Evolutionary conservation across 2,329 filamentous ascomycete species (phyloP).

Genomic region (Diaporthe sp.): DNA sequence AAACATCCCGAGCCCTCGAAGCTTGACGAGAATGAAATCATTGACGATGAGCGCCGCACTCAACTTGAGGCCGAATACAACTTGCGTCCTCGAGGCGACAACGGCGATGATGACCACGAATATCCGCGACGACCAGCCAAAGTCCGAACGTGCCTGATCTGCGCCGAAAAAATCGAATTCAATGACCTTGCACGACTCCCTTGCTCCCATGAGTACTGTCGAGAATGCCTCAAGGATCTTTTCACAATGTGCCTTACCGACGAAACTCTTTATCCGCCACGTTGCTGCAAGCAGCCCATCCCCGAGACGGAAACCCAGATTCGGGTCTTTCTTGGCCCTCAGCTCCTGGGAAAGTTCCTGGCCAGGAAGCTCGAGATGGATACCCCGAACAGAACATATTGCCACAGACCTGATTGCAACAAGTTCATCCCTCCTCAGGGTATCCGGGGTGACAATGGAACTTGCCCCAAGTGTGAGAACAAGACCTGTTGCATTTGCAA

Average conservation of each 20-base stretch:
- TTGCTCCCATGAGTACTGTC: conserved; percentile 35
- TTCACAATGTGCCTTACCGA: conserved; percentile 15
- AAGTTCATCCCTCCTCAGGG: conserved; percentile 58
- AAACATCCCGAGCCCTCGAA: not conserved
- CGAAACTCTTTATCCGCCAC: not conserved
- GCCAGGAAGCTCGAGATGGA: conserved; percentile 64
- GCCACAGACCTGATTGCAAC: conserved; percentile 58
- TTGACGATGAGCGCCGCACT: not conserved
- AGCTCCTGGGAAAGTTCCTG: conserved; percentile 55
- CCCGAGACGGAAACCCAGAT: not conserved
- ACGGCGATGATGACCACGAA: not conserved
- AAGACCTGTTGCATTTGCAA: conserved; percentile 69
- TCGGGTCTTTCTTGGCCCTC: conserved; percentile 52
- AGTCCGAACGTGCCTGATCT: not conserved
- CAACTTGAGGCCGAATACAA: not conserved
- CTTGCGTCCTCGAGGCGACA: not conserved
- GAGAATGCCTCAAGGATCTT: not conserved
- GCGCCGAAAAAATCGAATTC: not conserved
- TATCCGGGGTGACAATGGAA: conserved; percentile 53
- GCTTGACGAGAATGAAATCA: not conserved
- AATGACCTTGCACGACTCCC: not conserved
- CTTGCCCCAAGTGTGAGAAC: conserved; percentile 57
- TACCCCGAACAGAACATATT: conserved; percentile 66
- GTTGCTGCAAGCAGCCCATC: conserved; percentile 18
- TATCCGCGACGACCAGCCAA: not conserved